Evolutionary conservation across 1,139 yeast genomes (phyloP), one percentile per base, ranked within the genome.

Genomic region (Yamadazyma dendronema): DNA sequence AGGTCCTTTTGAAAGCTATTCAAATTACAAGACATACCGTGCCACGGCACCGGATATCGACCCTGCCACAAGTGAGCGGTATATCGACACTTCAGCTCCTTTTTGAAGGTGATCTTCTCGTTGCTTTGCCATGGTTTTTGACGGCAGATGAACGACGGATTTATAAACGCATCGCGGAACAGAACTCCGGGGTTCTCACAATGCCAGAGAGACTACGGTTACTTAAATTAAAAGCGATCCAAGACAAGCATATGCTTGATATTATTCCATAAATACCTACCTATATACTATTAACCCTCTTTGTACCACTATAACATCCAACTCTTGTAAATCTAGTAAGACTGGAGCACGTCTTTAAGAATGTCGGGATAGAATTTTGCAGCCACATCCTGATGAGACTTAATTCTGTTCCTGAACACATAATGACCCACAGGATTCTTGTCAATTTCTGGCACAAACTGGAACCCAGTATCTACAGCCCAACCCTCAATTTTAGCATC

Each of bases 31-130:
- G 15, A 42, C 50, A 31, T 46, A 47, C 49, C 79, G 51, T 9
- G 86, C 79, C 0, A 75, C 59, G 2, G 86, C 74, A 0, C 96
- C 96, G 0, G 95, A 81, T 0, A 75, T 49, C 0, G 85, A 79
- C 0, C 95, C 96, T 0, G 94, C 86, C 2, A 81, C 36, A 2
- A 79, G 48, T n/a, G 76, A 62, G 46, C 69, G 66, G 23, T 48
- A 38, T 0, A 79, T 59, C 2, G 74, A 48, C 0, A 76, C 81
- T 7, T 64, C 52, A 4, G 74, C 62, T 2, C 83, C 84, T 46
- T 67, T 69, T 35, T 67, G 58, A 28, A 80, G 63, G 49, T 78
- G 82, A 53, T 80, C 82, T 31, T 60, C 61, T 36, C 68, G n/a
- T n/a, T n/a, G 24, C 13, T 16, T 22, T 28, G 6, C 7, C 7